Base-by-base conservation (phyloP, 1,284 basidiomycete genomes). In the Fomes fomentarius region DNA sequence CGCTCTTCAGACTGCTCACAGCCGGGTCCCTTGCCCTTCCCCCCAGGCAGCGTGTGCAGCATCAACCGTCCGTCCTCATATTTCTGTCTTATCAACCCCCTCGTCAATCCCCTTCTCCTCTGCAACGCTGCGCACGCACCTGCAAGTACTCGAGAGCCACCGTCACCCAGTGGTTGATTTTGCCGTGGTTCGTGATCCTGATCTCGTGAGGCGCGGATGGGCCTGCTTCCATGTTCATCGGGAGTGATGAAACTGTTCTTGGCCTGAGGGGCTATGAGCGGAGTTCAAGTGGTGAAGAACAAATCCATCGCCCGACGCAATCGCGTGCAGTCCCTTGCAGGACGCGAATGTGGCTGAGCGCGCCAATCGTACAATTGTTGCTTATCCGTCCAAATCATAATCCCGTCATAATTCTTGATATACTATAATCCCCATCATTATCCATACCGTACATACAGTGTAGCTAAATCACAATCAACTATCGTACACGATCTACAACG, bases 1-100 rank as follows among this genome's bases (percentile, higher is more conserved):
- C 21, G 40, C 21, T 24, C 14, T 25, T 24, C 40, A 8, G 19
- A 38, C 15, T 51, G 50, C 17, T 28, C 42, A 8, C 25, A 15
- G 14, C 38, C 26, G 2, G 34, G 28, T 0, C 22, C 31, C 24
- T 59, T 63, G 14, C 37, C 44, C 57, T 44, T 62, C 56, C 56
- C 39, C 49, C 71, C 59, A 12, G 88, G 87, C 2, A 87, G 69
- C 0, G 91, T 91, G 65, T 93, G 89, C 4, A 93, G 71, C 1
- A 84, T 74, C 12, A 93, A 66, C 0, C 85, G 79, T 48, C 69
- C 74, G 22, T 75, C 69, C 41, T 82, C 80, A 57, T 85, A 77
- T 49, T 79, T 75, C 89, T 92, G 65, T 28, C 33, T 15, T 44
- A 44, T 42, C 41, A 15, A 24, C 15, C 47, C 31, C 54, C 26